Evolutionary conservation across 441 rosid genomes (phyloP), one percentile per base, ranked within the genome.

Genomic region (Aquilaria agallochum): DNA sequence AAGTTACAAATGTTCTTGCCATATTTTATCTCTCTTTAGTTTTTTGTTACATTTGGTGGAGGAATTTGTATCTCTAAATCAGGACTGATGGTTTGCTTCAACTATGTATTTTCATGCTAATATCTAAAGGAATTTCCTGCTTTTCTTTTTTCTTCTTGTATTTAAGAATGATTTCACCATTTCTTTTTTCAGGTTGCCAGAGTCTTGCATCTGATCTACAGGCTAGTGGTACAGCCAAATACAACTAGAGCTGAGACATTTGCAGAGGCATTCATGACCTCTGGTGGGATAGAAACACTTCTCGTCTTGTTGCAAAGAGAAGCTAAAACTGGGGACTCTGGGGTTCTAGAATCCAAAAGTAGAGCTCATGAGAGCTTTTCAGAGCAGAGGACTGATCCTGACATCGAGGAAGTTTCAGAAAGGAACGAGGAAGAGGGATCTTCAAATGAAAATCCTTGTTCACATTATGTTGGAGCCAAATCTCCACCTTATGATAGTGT

Each of bases 251-350:
- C 99, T 73, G 75, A 77, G 60, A 72, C 74, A 55, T 92, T 93
- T 85, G 84, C 96, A 0, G 96, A 84, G 76, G 91, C 86, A 70
- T 93, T 93, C 72, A 74, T 96, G 71, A 71, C 75, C 72, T 81
- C 90, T 55, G 99, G 96, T 72, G 99, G 99, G 64, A 78, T 93
- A 79, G 99, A 96, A 78, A 89, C 95, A 45, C 95, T 96, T 75
- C 98, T 96, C 74, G 97, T 96, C 68, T 76, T 96, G 70, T 83
- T 96, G 74, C 99, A 96, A 69, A 83, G 86, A 64, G 98, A 96
- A 85, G 97, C 93, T 65, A 92, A 90, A 81, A 81, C 81, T 80
- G 96, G 97, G 40, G 96, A 96, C 63, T 72, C 66, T 53, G 60
- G 60, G 63, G 59, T 80, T 76, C 68, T 67, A 60, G 93, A 78